phyloP scores from a whole-genome alignment of 768 basidiomycete genomes.

The Hysterangium stoloniferum region DNA sequence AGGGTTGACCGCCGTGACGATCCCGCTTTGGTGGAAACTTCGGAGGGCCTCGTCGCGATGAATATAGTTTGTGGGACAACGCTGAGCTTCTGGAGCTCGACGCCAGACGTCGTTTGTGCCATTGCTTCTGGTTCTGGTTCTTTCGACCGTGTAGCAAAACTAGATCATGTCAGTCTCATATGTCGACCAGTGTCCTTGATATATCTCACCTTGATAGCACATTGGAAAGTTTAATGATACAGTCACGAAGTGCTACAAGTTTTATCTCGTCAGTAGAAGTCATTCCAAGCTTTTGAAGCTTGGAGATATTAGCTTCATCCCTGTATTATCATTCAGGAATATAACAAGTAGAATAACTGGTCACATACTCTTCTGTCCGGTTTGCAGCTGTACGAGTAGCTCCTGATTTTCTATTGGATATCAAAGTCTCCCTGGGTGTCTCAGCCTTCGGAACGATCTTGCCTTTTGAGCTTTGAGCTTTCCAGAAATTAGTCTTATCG shows the following conservation, averaged over 20 bases:
- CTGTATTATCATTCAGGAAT: constrained; percentile 30
- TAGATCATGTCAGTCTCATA: constrained; percentile 22
- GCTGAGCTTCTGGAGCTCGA: constrained; percentile 80
- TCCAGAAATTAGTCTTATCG: constrained; percentile 78
- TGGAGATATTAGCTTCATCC: constrained; percentile 67
- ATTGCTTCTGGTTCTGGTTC: constrained; percentile 54
- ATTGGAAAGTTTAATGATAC: constrained; percentile 76
- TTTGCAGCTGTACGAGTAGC: constrained; percentile 32
- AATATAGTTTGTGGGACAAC: constrained; percentile 91
- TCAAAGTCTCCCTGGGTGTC: constrained; percentile 65
- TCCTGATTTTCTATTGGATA: constrained; percentile 50
- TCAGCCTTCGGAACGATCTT: constrained; percentile 43
- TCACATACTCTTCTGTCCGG: constrained; percentile 69
- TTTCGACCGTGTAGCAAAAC: constrained; percentile 59
- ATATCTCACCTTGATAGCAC: constrained; percentile 60
- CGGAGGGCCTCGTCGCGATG: constrained; percentile 34
- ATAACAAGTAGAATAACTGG: neutral
- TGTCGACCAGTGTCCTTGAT: neutral
- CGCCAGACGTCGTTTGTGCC: constrained; percentile 54
- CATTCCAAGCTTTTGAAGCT: constrained; percentile 86
- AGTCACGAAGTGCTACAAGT: constrained; percentile 81
- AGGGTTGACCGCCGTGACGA: neutral
- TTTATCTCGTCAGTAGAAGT: constrained; percentile 74
- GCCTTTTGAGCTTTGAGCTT: constrained; percentile 33
- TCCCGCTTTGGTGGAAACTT: neutral